Conservation (phyloP, 2,329 filamentous ascomycete genomes). For the Trichoderma gracile region DNA sequence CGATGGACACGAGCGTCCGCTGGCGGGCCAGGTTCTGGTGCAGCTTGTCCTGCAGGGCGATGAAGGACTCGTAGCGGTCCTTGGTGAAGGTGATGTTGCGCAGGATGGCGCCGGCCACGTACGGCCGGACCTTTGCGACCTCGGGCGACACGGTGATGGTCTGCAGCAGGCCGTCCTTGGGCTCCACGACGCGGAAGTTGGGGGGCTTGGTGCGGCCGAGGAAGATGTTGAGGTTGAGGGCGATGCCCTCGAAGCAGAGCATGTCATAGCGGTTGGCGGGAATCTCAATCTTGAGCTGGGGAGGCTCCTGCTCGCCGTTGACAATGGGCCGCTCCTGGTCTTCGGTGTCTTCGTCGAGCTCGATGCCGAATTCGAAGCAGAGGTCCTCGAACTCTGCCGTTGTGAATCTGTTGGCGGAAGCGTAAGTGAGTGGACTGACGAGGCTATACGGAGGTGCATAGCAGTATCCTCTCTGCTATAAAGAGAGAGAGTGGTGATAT, state of each 20-base stretch:
- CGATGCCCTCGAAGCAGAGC: slow-evolving; percentile 96
- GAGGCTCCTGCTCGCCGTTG: slow-evolving; percentile 78
- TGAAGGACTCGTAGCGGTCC: slow-evolving; percentile 94
- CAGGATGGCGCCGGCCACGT: slow-evolving; percentile 85
- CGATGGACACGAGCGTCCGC: slow-evolving; percentile 91
- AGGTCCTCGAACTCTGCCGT: slow-evolving; percentile 95
- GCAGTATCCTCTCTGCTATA: slow-evolving; percentile 11
- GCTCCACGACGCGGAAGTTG: slow-evolving; percentile 74
- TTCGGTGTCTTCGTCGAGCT: slow-evolving; percentile 94
- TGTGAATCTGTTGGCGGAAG: slow-evolving; percentile 64
- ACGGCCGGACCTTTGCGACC: slow-evolving; percentile 78
- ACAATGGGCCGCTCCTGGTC: slow-evolving; percentile 71
- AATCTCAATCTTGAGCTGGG: slow-evolving; percentile 97
- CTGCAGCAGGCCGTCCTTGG: slow-evolving; percentile 71
- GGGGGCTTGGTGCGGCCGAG: slow-evolving; percentile 72
- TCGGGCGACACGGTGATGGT: slow-evolving; percentile 76
- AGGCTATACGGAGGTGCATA: background rate
- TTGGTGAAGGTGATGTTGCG: slow-evolving; percentile 90
- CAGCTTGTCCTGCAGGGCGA: slow-evolving; percentile 94
- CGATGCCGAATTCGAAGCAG: slow-evolving; percentile 98
- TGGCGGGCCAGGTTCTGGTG: slow-evolving; percentile 95
- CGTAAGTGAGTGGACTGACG: background rate
- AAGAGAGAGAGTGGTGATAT: background rate
- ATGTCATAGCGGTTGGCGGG: slow-evolving; percentile 93
- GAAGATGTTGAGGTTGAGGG: slow-evolving; percentile 95